Evolutionary conservation across 2,329 filamentous ascomycete genomes (phyloP), one percentile per base, ranked within the genome.

Genomic region (Fusarium ambrosium): DNA sequence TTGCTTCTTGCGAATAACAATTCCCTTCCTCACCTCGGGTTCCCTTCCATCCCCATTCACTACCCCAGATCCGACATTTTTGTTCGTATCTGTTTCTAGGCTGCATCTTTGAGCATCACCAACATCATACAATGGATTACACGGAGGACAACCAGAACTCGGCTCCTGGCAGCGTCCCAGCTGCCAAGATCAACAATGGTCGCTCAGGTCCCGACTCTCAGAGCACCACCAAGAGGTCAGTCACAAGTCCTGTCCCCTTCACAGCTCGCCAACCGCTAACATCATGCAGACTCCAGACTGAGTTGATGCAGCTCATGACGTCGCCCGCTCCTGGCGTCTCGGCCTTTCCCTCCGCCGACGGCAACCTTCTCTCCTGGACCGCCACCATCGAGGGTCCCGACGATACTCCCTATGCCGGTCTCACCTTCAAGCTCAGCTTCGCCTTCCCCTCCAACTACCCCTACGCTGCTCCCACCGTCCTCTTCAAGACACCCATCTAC

Each of bases 401-500:
- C 69, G 95, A 95, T 80, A 99, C 97, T 1, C 96, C 95, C 64
- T 99, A 99, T 84, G 92, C 94, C 41, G 91, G 91, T 75, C 90
- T 98, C 64, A 94, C 91, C 58, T 93, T 99, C 86, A 98, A 98
- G 87, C 93, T 99, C 77, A 93, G 92, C 77, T 96, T 99, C 82
- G 89, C 91, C 58, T 99, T 98, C 85, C 95, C 96, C 10, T 87
- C 90, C 79, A 98, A 96, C 86, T 99, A 99, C 82, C 97, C 97
- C 11, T 98, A 98, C 83, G 90, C 92, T 2, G 91, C 97, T 24
- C 97, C 97, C 1, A 95, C 93, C 3, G 97, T 99, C 20, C 89
- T 98, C 69, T 99, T 98, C 91, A 97, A 95, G 87, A 99, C 97
- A 8, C 97, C 97, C 41, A 98, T 99, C 85, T 99, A 98, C 88